Base-by-base conservation (phyloP, 176 grass and related monocot species). In the Typha latifolia region DNA sequence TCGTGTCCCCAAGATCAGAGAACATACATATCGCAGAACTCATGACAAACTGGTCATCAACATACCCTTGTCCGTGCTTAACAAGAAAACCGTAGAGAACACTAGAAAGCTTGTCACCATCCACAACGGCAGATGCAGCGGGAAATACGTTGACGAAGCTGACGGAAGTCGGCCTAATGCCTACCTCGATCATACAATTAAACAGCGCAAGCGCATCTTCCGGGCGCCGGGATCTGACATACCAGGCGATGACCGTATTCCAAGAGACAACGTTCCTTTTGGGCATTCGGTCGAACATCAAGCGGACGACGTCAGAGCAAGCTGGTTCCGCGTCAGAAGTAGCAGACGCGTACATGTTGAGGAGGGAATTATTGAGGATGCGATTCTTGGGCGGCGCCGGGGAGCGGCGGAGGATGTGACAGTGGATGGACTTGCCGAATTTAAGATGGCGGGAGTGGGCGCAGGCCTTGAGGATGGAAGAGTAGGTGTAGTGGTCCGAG, bases 401-500 rank as follows among this genome's bases (percentile, higher is more conserved):
- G 12, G 62, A 67, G 69, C 85, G 84, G 61, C 81, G 88, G 69
- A 89, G 71, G 57, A 89, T 61, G 62, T 89, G 83, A 67, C 78
- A 82, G 76, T 92, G 93, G 49, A 97, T 80, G 37, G 93, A 92
- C 43, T 49, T 81, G 55, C 93, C 93, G 32, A 84, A 85, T 49
- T 62, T 73, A 48, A 92, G 80, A 71, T 82, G 78, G 19, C 83
- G 51, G 63, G 82, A 66, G 69, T 84, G 77, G 15, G 93, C 80
- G 69, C 93, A 91, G 16, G 93, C 88, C 37, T 90, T 97, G 72
- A 97, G 82, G 51, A 76, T 88, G 61, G 83, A 89, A 15, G 93
- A 97, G 77, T 91, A 91, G 64, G 92, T 96, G 82, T 96, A 96
- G 51, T 84, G 82, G 77, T 96, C 87, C 61, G 87, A 79, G 83